Evolutionary conservation across 2,329 filamentous ascomycete species (phyloP).

Genomic region (Aureobasidium melanogenum): DNA sequence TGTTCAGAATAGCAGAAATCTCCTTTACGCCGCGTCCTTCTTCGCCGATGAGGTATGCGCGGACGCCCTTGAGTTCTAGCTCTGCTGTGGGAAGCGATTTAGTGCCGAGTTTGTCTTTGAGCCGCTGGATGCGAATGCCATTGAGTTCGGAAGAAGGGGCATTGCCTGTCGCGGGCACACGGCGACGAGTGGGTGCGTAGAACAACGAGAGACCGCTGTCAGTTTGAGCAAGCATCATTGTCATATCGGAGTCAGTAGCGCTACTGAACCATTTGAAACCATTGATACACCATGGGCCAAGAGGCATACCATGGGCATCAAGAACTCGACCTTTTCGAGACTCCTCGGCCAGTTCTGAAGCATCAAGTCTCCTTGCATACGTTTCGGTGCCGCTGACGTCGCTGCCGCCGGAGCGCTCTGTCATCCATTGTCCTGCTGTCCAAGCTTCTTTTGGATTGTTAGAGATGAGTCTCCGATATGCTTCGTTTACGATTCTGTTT

Average conservation of each 20-base stretch:
- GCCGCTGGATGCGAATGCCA: neutral
- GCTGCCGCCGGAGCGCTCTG: neutral
- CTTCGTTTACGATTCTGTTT: neutral
- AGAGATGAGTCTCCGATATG: neutral
- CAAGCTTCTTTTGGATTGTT: neutral
- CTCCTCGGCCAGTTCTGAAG: neutral
- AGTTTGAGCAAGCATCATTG: neutral
- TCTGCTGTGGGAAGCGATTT: neutral
- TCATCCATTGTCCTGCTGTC: neutral
- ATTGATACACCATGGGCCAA: neutral
- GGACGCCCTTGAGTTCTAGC: neutral
- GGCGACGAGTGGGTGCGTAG: neutral
- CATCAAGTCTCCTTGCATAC: neutral
- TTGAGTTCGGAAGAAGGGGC: neutral
- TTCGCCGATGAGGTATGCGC: neutral
- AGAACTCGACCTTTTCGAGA: neutral
- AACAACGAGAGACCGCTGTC: neutral
- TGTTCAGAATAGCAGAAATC: neutral
- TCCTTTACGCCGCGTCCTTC: neutral
- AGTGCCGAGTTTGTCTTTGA: neutral
- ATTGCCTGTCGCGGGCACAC: neutral
- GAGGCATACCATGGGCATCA: neutral
- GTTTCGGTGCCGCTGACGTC: neutral
- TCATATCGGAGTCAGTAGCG: neutral
- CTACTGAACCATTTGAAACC: neutral